A percentile compares a stretch with the other conserved stretches of the same genome.
phyloP scores from a whole-genome alignment of 2,329 filamentous ascomycete genomes.

The Diplodia seriata region DNA sequence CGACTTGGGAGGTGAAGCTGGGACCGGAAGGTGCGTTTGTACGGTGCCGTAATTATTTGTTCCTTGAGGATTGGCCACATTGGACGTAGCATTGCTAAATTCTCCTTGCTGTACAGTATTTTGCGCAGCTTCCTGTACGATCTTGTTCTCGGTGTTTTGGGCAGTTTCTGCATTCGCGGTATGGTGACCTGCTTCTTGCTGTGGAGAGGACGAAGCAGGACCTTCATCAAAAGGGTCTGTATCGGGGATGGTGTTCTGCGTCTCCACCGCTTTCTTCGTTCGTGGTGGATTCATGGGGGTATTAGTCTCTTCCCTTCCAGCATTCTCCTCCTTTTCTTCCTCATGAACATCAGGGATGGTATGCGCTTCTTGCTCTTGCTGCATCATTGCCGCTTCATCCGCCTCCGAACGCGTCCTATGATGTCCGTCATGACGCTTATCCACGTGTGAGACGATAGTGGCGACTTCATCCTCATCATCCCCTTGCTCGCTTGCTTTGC shows the following conservation, averaged over 20 bases:
- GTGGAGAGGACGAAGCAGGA: neutral
- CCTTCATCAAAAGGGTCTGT: slow-evolving; percentile 12
- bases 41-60: slow-evolving; percentile 40
- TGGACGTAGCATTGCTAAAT: neutral
- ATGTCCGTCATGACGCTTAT: neutral
- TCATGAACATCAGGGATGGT: neutral
- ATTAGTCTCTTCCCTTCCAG: too few relatives aligned
- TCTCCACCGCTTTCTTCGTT: neutral
- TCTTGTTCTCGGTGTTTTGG: neutral
- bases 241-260: slow-evolving; percentile 19
- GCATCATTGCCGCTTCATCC: neutral
- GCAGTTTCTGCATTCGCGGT: neutral
- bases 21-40: slow-evolving; percentile 47
- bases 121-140: neutral
- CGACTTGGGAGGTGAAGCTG: slow-evolving; percentile 29
- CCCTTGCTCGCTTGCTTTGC: neutral
- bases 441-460: neutral
- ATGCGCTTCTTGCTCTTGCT: neutral
- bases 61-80: neutral
- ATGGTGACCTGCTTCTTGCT: neutral
- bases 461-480: slow-evolving; percentile 7
- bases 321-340: neutral
- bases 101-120: neutral
- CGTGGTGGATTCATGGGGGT: too few relatives aligned
- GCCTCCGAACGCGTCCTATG: neutral